Evolutionary conservation across 1,284 basidiomycete genomes (phyloP).

Genomic region (Fomes fomentarius): DNA sequence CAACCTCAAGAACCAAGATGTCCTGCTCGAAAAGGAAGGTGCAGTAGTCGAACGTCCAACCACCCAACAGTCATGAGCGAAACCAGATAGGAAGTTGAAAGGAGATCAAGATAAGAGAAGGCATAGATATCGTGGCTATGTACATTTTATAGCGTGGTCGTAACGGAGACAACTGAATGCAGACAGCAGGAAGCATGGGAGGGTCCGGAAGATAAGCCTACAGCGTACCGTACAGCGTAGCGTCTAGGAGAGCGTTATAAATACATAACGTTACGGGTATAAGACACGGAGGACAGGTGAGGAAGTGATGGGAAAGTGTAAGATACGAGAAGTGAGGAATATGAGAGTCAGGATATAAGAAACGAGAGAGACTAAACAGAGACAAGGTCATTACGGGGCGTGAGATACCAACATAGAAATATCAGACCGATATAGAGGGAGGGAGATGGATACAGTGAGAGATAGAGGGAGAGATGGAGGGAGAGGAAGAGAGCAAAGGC

Average conservation of each 20-base stretch:
- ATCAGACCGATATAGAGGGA: background rate
- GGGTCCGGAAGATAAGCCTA: slow-evolving; percentile 16
- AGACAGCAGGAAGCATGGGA: slow-evolving; percentile 6
- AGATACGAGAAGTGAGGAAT: background rate
- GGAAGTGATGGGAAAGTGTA: background rate
- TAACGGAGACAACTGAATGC: slow-evolving; percentile 10
- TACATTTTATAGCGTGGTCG: slow-evolving; percentile 18
- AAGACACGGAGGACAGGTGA: background rate
- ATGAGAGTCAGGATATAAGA: background rate
- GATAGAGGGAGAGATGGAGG: background rate
- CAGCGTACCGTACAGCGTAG: slow-evolving; percentile 16
- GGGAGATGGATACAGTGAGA: slow-evolving; percentile 10
- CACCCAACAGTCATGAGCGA: too few relatives aligned
- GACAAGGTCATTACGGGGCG: background rate
- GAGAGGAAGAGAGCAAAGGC: slow-evolving; percentile 4
- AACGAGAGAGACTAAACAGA: background rate
- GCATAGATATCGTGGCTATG: slow-evolving; percentile 18
- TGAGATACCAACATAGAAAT: background rate
- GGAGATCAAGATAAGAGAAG: too few relatives aligned
- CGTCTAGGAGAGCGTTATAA: slow-evolving; percentile 23
- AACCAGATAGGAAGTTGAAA: too few relatives aligned
- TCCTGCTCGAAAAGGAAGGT: too few relatives aligned
- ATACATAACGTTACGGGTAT: slow-evolving; percentile 28
- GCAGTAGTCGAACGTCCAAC: too few relatives aligned
- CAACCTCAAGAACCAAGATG: too few relatives aligned